Percentiles rank a stretch among this genome's conserved stretches.
These are phyloP conservation scores for Saccharomycopsis javanensis DNA, from an alignment of 805 yeast genomes.

Conservation along the genomic window DNA sequence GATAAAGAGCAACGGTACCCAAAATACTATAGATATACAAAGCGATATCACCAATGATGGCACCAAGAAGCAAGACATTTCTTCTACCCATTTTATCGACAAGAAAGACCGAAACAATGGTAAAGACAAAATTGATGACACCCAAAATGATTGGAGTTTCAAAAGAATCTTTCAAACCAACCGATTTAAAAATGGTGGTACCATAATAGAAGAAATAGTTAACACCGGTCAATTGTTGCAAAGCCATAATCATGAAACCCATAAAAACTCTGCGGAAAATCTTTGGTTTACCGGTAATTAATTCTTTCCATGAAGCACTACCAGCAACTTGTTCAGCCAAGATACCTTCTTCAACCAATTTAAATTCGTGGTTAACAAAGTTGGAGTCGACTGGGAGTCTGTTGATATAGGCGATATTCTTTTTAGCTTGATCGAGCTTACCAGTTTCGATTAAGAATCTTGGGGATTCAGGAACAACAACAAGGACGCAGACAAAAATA, in stretches of 20 bases:
- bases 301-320: slow-evolving; percentile 54
- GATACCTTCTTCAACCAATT: slow-evolving; percentile 46
- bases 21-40: slow-evolving; percentile 38
- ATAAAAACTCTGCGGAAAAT: slow-evolving; percentile 36
- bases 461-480: slow-evolving; percentile 62
- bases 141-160: slow-evolving; percentile 52
- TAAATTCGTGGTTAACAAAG: slow-evolving; percentile 44
- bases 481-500: slow-evolving; percentile 35
- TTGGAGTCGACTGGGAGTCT: slow-evolving; percentile 44
- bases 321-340: slow-evolving; percentile 56
- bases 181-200: slow-evolving; percentile 50
- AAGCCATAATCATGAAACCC: slow-evolving; percentile 48
- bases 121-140: slow-evolving; percentile 45
- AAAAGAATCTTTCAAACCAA: slow-evolving; percentile 48
- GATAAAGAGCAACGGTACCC: slow-evolving; percentile 33
- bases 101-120: slow-evolving; percentile 41
- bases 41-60: slow-evolving; percentile 24
- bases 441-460: slow-evolving; percentile 46
- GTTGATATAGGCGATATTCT: slow-evolving; percentile 49
- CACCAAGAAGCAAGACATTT: slow-evolving; percentile 39
- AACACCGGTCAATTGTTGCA: slow-evolving; percentile 60
- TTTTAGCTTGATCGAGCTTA: slow-evolving; percentile 43
- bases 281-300: slow-evolving; percentile 55
- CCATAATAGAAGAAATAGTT: slow-evolving; percentile 62
- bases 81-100: slow-evolving; percentile 49